These are phyloP conservation scores for Thalia dealbata DNA, from an alignment of 176 grass and related monocot species.

Conservation along the genomic window DNA sequence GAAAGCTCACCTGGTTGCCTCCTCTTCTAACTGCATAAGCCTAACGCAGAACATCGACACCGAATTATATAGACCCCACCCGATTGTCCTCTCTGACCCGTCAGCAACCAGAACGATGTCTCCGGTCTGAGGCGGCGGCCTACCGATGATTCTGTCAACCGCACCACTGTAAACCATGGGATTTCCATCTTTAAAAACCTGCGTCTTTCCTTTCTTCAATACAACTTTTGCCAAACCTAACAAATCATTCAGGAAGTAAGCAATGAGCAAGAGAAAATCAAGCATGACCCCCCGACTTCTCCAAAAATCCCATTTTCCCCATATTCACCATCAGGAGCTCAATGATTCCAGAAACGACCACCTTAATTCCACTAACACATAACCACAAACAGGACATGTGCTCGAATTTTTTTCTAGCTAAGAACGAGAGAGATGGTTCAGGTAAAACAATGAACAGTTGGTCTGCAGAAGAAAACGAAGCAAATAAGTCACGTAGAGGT, in stretches of 20 bases:
- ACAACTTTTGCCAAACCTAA: slow-evolving; percentile 78
- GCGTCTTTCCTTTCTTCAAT: slow-evolving; percentile 90
- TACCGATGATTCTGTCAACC: slow-evolving; percentile 63
- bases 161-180: slow-evolving; percentile 97
- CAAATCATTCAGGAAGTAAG: slow-evolving; percentile 12
- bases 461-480: background rate
- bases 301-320: no score
- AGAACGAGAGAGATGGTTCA: background rate
- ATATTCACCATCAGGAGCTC: background rate
- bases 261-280: background rate
- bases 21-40: slow-evolving; percentile 91
- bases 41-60: slow-evolving; percentile 98
- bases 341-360: background rate
- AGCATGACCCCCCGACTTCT: background rate
- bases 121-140: slow-evolving; percentile 64
- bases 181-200: slow-evolving; percentile 77
- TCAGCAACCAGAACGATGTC: slow-evolving; percentile 84
- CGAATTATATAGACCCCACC: slow-evolving; percentile 86
- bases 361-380: slow-evolving; percentile 13
- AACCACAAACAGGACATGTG: slow-evolving; percentile 39
- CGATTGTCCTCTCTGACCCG: slow-evolving; percentile 66
- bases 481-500: background rate
- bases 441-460: background rate
- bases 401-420: background rate
- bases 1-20: slow-evolving; percentile 51